These are phyloP conservation scores for Pseudoturritis turrita DNA, from an alignment of 345 rosid species.

Conservation along the genomic window DNA sequence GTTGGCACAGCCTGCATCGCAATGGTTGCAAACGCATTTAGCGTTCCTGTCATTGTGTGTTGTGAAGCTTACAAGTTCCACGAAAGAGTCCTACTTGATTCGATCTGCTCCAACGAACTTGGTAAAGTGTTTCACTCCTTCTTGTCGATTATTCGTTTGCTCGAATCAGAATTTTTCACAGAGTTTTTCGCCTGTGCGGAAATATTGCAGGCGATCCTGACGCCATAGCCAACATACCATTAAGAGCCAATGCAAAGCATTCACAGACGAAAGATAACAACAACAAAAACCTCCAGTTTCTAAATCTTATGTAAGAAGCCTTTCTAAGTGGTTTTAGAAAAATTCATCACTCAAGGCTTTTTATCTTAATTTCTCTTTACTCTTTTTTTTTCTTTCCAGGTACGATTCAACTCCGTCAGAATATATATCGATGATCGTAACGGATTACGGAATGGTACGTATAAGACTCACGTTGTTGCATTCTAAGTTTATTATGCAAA, in stretches of 20 bases:
- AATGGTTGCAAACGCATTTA: conserved; percentile 73
- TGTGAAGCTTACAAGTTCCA: conserved; percentile 90
- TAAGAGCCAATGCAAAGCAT: conserved; percentile 36
- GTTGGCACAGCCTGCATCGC: conserved; percentile 74
- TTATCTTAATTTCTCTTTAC: not conserved
- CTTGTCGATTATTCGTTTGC: not conserved
- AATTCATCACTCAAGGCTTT: not conserved
- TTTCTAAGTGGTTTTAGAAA: not conserved
- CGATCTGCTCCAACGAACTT: conserved; percentile 73
- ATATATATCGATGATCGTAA: conserved; percentile 66
- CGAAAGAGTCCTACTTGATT: conserved; percentile 80
- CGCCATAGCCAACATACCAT: conserved; percentile 43
- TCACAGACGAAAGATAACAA: conserved; percentile 35
- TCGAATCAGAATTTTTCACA: not conserved
- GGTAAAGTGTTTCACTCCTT: conserved; percentile 38
- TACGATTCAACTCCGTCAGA: conserved; percentile 81
- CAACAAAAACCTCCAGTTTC: conserved; percentile 57
- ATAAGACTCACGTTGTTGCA: not conserved
- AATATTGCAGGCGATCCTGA: conserved; percentile 56
- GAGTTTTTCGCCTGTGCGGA: not conserved
- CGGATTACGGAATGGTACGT: conserved; percentile 83
- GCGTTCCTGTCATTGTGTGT: conserved; percentile 66
- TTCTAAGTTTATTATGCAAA: not conserved
- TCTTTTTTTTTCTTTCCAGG: conserved; percentile 28
- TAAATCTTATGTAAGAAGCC: conserved; percentile 55